These are phyloP conservation scores for Trichoderma arundinaceum DNA, from an alignment of 2,329 filamentous ascomycete genomes.

Conservation along the genomic window DNA sequence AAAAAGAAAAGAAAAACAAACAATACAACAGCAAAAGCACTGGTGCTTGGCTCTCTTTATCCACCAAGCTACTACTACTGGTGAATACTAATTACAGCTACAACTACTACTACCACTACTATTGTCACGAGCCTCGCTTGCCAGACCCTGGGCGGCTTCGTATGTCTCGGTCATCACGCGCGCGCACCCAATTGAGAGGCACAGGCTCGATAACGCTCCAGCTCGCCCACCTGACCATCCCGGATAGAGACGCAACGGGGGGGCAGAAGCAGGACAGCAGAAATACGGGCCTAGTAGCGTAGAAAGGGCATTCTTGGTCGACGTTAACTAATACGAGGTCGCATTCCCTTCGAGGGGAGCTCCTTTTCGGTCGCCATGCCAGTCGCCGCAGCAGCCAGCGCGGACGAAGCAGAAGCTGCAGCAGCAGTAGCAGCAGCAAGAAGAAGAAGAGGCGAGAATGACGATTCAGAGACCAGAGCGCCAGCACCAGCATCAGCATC, in stretches of 20 bases:
- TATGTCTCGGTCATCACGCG: slow-evolving; percentile 36
- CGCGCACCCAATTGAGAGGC: slow-evolving; percentile 32
- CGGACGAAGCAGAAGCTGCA: not conserved
- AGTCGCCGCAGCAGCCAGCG: not conserved
- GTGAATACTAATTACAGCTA: not conserved
- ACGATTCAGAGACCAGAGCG: not conserved
- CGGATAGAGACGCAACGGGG: slow-evolving; percentile 23
- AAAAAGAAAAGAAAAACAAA: too few species aligned
- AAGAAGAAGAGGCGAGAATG: not conserved
- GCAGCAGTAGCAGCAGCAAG: not conserved
- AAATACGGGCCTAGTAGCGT: not conserved
- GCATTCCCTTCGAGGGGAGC: slow-evolving; percentile 1
- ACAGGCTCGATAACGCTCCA: slow-evolving; percentile 5
- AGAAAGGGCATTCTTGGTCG: slow-evolving; percentile 17
- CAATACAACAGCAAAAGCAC: too few species aligned
- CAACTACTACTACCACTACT: not conserved
- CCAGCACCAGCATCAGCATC: slow-evolving; percentile 8
- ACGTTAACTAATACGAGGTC: slow-evolving; percentile 26
- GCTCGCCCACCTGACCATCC: slow-evolving; percentile 27
- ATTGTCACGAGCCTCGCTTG: slow-evolving; percentile 22
- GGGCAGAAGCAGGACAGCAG: not conserved
- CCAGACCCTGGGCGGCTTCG: slow-evolving; percentile 24
- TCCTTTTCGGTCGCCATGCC: slow-evolving; percentile 22
- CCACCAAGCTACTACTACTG: too few species aligned
- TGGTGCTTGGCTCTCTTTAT: too few species aligned